Conservation (phyloP, 2,329 filamentous ascomycete genomes). For the Fusarium buharicum region DNA sequence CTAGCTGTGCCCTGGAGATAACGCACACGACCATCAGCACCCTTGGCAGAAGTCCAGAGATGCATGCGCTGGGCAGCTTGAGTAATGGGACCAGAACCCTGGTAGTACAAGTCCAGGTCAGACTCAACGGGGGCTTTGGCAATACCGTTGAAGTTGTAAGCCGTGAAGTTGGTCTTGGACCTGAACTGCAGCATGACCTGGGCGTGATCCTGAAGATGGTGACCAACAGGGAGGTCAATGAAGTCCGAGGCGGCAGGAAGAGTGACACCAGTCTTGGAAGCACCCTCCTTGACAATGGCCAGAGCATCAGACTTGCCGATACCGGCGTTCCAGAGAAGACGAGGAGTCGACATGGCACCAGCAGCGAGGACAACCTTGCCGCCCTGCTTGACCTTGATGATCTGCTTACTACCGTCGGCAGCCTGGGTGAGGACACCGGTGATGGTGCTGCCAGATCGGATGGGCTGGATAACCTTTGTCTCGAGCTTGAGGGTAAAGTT, state of each 20-base stretch:
- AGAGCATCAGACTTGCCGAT: constrained; percentile 72
- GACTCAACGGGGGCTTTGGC: constrained; percentile 22
- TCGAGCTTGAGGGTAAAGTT: constrained; percentile 76
- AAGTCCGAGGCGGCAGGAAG: constrained; percentile 62
- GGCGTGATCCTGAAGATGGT: constrained; percentile 66
- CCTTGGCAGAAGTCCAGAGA: constrained; percentile 42
- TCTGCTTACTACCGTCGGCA: constrained; percentile 58
- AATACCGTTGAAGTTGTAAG: constrained; percentile 42
- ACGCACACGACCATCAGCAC: constrained; percentile 38
- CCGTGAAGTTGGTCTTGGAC: constrained; percentile 37
- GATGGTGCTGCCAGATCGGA: constrained; percentile 69
- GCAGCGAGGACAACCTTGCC: constrained; percentile 70
- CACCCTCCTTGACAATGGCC: constrained; percentile 56
- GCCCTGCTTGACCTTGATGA: constrained; percentile 43
- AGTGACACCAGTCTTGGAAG: constrained; percentile 58
- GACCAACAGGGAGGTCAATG: constrained; percentile 67
- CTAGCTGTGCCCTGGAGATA: constrained; percentile 43
- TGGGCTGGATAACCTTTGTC: constrained; percentile 71
- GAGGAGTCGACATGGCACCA: constrained; percentile 58
- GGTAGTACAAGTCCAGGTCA: constrained; percentile 42
- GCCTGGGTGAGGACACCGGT: constrained; percentile 70
- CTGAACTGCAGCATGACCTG: constrained; percentile 51
- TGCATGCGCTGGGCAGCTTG: constrained; percentile 46
- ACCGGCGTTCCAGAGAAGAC: constrained; percentile 52
- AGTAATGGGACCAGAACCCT: constrained; percentile 43